phyloP scores from a whole-genome alignment of 1,139 yeast species.

The Pichia norvegensis region DNA sequence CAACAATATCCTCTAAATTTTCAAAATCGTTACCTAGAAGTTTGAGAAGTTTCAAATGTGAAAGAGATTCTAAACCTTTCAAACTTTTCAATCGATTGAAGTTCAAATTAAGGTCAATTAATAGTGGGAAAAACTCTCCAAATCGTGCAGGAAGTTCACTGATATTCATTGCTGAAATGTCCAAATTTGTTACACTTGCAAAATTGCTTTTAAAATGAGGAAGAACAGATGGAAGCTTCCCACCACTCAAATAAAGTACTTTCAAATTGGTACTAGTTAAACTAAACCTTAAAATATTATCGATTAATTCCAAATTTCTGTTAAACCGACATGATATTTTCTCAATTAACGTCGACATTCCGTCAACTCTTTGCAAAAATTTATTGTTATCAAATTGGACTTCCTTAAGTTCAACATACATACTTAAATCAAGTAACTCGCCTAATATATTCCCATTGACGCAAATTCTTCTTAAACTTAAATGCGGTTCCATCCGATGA shows the following conservation, averaged over 20 bases:
- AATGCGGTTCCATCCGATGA: conserved; percentile 4
- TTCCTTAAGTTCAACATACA: conserved; percentile 36
- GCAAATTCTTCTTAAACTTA: conserved; percentile 37
- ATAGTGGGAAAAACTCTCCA: conserved; percentile 37
- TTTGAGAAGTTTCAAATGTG: conserved; percentile 34
- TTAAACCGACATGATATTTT: conserved; percentile 39
- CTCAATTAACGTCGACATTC: conserved; percentile 29
- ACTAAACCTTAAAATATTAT: conserved; percentile 13
- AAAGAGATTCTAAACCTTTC: conserved; percentile 25
- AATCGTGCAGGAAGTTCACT: conserved; percentile 33
- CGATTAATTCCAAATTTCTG: conserved; percentile 12
- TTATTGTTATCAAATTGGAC: conserved; percentile 40
- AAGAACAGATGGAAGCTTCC: conserved; percentile 11
- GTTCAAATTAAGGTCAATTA: conserved; percentile 42
- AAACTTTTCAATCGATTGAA: conserved; percentile 36
- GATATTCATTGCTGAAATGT: conserved; percentile 40
- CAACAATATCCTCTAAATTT: conserved; percentile 31
- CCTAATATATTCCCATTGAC: conserved; percentile 36
- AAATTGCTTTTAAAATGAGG: conserved; percentile 24
- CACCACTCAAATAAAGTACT: conserved; percentile 21
- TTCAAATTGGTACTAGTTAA: conserved; percentile 11
- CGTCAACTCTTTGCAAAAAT: conserved; percentile 24
- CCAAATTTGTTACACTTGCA: conserved; percentile 35
- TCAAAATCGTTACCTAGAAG: conserved; percentile 40
- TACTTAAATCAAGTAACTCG: conserved; percentile 28